Percentiles rank a stretch among this genome's conserved stretches.
These are phyloP conservation scores for Fusarium lyarnte DNA, from an alignment of 2,329 filamentous ascomycete genomes.

Conservation along the genomic window DNA sequence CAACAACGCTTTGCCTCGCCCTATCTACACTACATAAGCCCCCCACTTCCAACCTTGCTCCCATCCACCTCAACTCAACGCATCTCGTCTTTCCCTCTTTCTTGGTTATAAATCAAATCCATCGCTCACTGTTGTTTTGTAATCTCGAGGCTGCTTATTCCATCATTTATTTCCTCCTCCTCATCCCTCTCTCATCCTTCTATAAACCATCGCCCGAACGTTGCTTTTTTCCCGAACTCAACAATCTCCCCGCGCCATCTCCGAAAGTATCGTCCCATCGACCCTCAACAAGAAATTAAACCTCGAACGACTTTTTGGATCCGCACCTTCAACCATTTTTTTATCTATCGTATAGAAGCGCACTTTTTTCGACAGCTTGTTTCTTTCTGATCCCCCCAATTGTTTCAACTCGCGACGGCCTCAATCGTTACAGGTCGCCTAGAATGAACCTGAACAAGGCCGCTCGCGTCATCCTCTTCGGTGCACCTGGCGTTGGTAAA, in stretches of 20 bases:
- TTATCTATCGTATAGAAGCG: background rate
- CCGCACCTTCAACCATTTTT: background rate
- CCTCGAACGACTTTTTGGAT: slow-evolving; percentile 11
- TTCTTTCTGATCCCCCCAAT: background rate
- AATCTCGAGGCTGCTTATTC: slow-evolving; percentile 1
- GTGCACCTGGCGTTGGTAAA: slow-evolving; percentile 96
- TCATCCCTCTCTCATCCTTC: background rate
- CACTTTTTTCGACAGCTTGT: background rate
- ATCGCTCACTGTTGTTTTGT: slow-evolving; percentile 20
- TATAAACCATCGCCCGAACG: background rate
- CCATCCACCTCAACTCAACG: slow-evolving; percentile 9
- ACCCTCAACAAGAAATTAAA: slow-evolving; percentile 33
- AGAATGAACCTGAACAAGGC: slow-evolving; percentile 77
- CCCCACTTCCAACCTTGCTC: slow-evolving; percentile 33
- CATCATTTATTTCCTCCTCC: background rate
- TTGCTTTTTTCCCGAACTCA: slow-evolving; percentile 5
- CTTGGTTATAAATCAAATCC: slow-evolving; percentile 6
- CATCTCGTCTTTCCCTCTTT: background rate
- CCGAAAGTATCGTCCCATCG: slow-evolving; percentile 19
- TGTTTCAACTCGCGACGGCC: slow-evolving; percentile 25
- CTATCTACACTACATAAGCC: slow-evolving; percentile 16
- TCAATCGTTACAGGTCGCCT: slow-evolving; percentile 34
- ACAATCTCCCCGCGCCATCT: slow-evolving; percentile 33
- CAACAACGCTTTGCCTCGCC: slow-evolving; percentile 23
- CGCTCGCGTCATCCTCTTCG: slow-evolving; percentile 92